Conservation (phyloP, 148 eudicot genomes). For the Drosera capensis region DNA sequence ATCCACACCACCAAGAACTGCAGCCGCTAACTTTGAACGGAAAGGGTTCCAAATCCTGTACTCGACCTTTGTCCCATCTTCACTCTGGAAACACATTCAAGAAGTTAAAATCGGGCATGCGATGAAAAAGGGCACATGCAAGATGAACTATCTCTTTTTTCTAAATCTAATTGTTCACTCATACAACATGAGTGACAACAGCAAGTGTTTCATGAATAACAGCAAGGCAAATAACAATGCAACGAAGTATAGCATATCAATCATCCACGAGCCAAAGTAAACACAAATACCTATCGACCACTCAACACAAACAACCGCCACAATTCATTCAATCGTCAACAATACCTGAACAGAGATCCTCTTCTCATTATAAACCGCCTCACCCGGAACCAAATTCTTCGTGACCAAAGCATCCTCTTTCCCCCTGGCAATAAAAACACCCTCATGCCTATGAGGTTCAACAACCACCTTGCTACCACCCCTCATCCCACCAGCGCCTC, state of each 20-base stretch:
- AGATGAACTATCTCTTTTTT: background rate
- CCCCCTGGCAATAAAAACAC: constrained; percentile 86
- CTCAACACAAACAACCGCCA: background rate
- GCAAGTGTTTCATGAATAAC: too few species aligned
- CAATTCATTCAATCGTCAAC: background rate
- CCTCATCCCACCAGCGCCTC: constrained; percentile 55
- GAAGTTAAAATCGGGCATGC: background rate
- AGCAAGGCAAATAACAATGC: too few species aligned
- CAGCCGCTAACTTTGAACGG: constrained; percentile 90
- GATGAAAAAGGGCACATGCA: too few species aligned
- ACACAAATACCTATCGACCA: background rate
- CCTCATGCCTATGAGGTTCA: constrained; percentile 80
- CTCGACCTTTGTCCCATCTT: constrained; percentile 74
- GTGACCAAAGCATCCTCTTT: constrained; percentile 93
- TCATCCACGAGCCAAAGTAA: background rate
- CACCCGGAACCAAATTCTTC: constrained; percentile 90
- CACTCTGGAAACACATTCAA: constrained; percentile 25
- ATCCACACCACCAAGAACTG: constrained; percentile 83
- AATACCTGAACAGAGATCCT: constrained; percentile 74
- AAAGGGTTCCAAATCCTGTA: constrained; percentile 96
- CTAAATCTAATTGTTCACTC: background rate
- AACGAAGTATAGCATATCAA: too few species aligned
- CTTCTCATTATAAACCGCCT: constrained; percentile 86
- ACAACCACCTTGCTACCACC: constrained; percentile 71
- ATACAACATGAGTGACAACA: too few species aligned